These are phyloP conservation scores for Botrytis hyacinthi DNA, from an alignment of 2,329 filamentous ascomycete species.

Conservation along the genomic window DNA sequence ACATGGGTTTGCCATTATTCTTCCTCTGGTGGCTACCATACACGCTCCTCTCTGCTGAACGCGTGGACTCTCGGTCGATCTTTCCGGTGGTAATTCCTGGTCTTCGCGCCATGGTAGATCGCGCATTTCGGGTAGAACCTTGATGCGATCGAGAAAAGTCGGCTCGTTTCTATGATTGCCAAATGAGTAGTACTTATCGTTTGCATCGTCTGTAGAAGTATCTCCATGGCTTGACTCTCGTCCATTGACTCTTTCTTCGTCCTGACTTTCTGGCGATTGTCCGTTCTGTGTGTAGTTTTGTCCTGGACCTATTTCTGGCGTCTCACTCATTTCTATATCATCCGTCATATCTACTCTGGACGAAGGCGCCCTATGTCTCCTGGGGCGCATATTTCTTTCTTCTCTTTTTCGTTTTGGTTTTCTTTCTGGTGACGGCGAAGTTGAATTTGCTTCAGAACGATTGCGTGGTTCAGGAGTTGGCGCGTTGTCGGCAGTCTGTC, in stretches of 20 bases:
- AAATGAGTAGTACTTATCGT: constrained; percentile 3
- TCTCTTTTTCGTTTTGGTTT: constrained; percentile 3
- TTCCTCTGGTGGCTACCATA: constrained; percentile 30
- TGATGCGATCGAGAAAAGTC: constrained; percentile 19
- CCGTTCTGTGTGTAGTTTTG: background rate
- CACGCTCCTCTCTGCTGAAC: constrained; percentile 32
- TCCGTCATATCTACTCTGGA: background rate
- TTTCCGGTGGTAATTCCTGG: constrained; percentile 31
- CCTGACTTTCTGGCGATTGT: background rate
- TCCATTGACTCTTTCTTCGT: constrained; percentile 10
- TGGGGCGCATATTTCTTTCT: constrained; percentile 4
- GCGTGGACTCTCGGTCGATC: constrained; percentile 29
- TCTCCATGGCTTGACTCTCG: constrained; percentile 5
- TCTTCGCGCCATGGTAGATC: constrained; percentile 33
- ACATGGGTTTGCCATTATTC: constrained; percentile 26
- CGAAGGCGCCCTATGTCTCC: background rate
- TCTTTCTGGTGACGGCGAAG: constrained; percentile 3
- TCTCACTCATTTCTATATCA: background rate
- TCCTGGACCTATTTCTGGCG: background rate
- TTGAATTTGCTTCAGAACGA: background rate
- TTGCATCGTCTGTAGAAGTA: background rate
- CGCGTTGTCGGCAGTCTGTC: background rate
- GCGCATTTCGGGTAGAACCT: constrained; percentile 28
- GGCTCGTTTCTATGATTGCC: constrained; percentile 9
- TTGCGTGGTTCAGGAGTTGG: background rate